phyloP scores from a whole-genome alignment of 805 yeast species.

The Saccharomycopsis fermentans region DNA sequence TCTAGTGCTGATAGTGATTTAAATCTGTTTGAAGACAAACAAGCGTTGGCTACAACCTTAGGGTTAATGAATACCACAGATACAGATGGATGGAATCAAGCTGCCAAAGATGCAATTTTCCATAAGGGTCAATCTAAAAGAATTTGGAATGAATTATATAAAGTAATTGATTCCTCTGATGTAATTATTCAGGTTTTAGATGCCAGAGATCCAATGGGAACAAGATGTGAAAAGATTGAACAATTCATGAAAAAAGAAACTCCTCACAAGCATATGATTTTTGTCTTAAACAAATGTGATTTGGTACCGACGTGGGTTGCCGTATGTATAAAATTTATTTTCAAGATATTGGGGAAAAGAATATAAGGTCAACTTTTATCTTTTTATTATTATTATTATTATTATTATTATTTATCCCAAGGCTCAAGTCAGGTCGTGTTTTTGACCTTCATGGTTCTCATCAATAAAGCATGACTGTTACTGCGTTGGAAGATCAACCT shows the following conservation, averaged over 20 bases:
- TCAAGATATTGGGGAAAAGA: slow-evolving; percentile 7
- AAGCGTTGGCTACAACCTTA: slow-evolving; percentile 60
- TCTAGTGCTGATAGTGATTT: slow-evolving; percentile 45
- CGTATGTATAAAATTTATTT: slow-evolving; percentile 51
- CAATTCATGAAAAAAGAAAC: slow-evolving; percentile 88
- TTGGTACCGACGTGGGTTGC: slow-evolving; percentile 99
- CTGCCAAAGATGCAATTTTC: slow-evolving; percentile 92
- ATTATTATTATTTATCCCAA: slow-evolving; percentile 42
- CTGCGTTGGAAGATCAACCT: slow-evolving; percentile 87
- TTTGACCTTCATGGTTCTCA: slow-evolving; percentile 11
- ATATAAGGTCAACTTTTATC: slow-evolving; percentile 8
- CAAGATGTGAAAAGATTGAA: slow-evolving; percentile 89
- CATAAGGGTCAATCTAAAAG: slow-evolving; percentile 96
- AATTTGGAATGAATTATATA: slow-evolving; percentile 96
- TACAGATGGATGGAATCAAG: slow-evolving; percentile 76
- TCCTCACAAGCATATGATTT: slow-evolving; percentile 92
- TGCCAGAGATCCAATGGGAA: slow-evolving; percentile 96
- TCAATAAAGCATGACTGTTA: slow-evolving; percentile 79
- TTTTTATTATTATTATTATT: slow-evolving; percentile 16
- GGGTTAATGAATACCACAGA: slow-evolving; percentile 68
- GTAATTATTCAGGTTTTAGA: slow-evolving; percentile 93
- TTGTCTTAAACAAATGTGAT: slow-evolving; percentile 94
- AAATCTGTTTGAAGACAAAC: slow-evolving; percentile 58
- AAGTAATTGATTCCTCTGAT: slow-evolving; percentile 95
- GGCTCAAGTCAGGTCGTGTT: slow-evolving; percentile 76